Conservation (phyloP, 352 stramenopile genomes). For the Phytophthora ramorum region DNA sequence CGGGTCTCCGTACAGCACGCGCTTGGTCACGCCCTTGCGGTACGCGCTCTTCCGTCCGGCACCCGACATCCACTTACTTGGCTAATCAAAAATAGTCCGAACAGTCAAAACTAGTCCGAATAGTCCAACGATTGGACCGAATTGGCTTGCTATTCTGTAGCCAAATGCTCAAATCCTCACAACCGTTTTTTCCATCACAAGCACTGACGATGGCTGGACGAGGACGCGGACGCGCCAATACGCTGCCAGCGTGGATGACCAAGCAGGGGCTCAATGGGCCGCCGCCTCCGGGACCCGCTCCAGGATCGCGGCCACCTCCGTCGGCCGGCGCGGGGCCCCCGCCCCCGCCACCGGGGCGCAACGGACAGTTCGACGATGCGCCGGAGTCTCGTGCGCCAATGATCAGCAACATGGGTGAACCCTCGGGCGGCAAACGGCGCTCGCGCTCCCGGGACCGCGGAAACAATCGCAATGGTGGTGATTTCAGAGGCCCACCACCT, state of each 20-base stretch:
- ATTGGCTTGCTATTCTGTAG: slow-evolving; percentile 13
- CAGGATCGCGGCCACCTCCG: slow-evolving; percentile 10
- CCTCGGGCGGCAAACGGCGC: slow-evolving; percentile 27
- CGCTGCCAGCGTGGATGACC: slow-evolving; percentile 89
- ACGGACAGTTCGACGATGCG: slow-evolving; percentile 78
- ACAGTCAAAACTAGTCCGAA: slow-evolving; percentile 2
- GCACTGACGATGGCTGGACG: slow-evolving; percentile 67
- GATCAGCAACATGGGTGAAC: slow-evolving; percentile 22
- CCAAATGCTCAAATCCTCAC: slow-evolving; percentile 17
- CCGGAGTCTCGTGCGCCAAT: slow-evolving; percentile 30
- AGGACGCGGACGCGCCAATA: slow-evolving; percentile 74
- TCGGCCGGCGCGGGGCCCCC: slow-evolving; percentile 5
- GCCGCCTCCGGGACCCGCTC: slow-evolving; percentile 15
- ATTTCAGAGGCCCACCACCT: slow-evolving; percentile 20
- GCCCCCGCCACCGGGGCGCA: slow-evolving; percentile 40
- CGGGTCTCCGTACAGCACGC: slow-evolving; percentile 91
- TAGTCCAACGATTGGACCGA: slow-evolving; percentile 21
- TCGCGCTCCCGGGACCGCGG: slow-evolving; percentile 30
- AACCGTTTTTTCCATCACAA: neutral
- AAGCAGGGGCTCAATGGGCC: slow-evolving; percentile 44
- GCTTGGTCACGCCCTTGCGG: slow-evolving; percentile 93
- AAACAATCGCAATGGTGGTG: slow-evolving; percentile 14
- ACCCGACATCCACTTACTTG: slow-evolving; percentile 80
- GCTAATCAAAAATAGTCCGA: slow-evolving; percentile 6
- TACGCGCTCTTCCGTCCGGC: slow-evolving; percentile 91